Evolutionary conservation across 2,329 filamentous ascomycete species (phyloP).

Genomic region (Thermoascus crustaceus): DNA sequence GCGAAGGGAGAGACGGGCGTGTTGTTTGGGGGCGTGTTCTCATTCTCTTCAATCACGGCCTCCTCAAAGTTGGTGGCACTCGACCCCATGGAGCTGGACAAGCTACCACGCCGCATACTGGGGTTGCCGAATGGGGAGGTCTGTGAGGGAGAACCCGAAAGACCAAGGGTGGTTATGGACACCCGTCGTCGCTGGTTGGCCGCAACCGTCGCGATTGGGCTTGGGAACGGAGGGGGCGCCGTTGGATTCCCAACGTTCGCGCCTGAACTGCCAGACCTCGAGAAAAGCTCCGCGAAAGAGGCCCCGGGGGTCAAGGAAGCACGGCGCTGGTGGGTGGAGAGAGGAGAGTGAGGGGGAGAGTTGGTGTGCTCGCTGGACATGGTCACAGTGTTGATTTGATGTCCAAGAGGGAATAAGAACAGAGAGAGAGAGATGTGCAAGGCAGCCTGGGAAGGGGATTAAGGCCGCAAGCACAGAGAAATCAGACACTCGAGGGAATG

Average conservation of each 20-base stretch:
- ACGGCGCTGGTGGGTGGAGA: conserved; percentile 34
- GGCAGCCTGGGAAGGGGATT: background rate
- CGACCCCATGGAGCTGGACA: conserved; percentile 53
- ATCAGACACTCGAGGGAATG: conserved; percentile 12
- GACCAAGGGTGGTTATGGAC: conserved; percentile 64
- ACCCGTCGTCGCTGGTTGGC: conserved; percentile 56
- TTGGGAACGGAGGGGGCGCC: conserved; percentile 17
- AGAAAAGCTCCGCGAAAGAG: conserved; percentile 34
- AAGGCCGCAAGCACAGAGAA: conserved; percentile 3
- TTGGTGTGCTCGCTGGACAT: conserved; percentile 39
- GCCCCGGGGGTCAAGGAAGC: conserved; percentile 38
- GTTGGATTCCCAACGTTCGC: conserved; percentile 8
- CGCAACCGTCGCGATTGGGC: conserved; percentile 46
- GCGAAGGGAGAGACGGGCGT: conserved; percentile 60
- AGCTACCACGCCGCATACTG: conserved; percentile 54
- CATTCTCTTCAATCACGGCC: conserved; percentile 57
- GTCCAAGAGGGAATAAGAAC: background rate
- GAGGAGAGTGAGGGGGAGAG: conserved; percentile 30
- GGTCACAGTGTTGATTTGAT: conserved; percentile 8
- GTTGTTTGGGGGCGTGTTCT: conserved; percentile 49
- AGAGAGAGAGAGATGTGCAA: no score
- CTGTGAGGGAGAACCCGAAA: conserved; percentile 63
- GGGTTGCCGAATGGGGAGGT: conserved; percentile 43
- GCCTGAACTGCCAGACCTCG: conserved; percentile 19
- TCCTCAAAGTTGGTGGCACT: conserved; percentile 34